Base-by-base conservation (phyloP, 2,329 filamentous ascomycete species). In the Lachnellula subtilissima region DNA sequence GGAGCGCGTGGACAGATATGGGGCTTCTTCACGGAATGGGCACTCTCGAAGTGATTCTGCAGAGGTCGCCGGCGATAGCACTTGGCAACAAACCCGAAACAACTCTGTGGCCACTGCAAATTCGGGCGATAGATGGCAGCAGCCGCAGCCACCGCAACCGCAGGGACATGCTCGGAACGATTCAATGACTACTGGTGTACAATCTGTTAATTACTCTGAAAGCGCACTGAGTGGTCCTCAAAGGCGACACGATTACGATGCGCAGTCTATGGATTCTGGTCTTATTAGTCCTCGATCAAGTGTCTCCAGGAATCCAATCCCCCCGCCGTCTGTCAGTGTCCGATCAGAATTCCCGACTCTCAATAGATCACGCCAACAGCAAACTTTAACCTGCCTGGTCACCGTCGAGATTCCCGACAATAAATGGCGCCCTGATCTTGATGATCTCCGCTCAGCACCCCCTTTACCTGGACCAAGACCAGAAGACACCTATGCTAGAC, bases 271-370 rank as follows among this genome's bases (percentile, higher is more conserved):
- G 90, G 93, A 97, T 72, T 90, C 89, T 0, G 88, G 86, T 36
- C 79, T 95, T 17, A 82, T 83, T 61, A 91, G 85, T 72, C 88
- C 91, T 5, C 85, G 88, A 39, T 74, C 80, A 5, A 80, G 76
- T 51, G 70, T 87, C 19, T 80, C 85, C 9, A 89, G 87, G 65
- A 96, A 96, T 64, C 91, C 91, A 0, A 97, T 97, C 56, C 92
- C 94, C 1, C 78, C 91, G 5, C 94, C 94, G 0, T 88, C 84
- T 0, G 91, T 99, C n/a, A 96, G 90, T 0, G 88, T 99, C 48
- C 89, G 93, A 57, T 97, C 93, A 69, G 94, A 99, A 73, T 99
- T 97, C 69, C 94, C 94, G 0, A 97, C 94, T 1, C 82, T 99
- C 67, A 97, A 81, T 72, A 83, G 91, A 61, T 97, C 92, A 19